A percentile compares a stretch with the other conserved stretches of the same genome.
Conservation (phyloP, 768 basidiomycete species). For the Boletus pseudo-olivaceus region DNA sequence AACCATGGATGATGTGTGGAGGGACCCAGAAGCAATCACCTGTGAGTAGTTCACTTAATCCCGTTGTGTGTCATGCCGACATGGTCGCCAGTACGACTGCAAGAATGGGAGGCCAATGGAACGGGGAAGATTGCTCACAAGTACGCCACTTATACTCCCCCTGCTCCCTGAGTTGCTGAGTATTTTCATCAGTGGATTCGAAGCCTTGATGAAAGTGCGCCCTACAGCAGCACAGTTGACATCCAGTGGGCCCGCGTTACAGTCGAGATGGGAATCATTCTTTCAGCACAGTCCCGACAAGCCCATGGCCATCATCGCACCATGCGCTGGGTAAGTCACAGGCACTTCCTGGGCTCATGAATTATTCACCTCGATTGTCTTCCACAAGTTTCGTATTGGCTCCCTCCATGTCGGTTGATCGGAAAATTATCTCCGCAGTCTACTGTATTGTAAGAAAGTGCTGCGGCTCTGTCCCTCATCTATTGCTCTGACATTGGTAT, state of each 20-base stretch:
- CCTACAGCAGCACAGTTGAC: constrained; percentile 49
- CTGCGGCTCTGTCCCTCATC: not conserved
- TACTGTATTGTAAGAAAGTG: constrained; percentile 19
- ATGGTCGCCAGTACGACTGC: constrained; percentile 21
- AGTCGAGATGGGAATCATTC: constrained; percentile 47
- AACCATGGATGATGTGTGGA: constrained; percentile 48
- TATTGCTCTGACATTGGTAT: not conserved
- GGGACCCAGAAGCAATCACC: constrained; percentile 33
- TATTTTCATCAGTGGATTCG: constrained; percentile 41
- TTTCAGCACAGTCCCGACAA: constrained; percentile 55
- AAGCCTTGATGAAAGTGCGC: constrained; percentile 53
- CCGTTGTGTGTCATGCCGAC: not conserved
- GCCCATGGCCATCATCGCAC: constrained; percentile 44
- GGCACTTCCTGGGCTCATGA: not conserved
- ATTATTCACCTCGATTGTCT: not conserved
- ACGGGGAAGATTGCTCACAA: constrained; percentile 52
- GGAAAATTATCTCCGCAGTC: constrained; percentile 28
- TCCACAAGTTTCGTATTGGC: constrained; percentile 25
- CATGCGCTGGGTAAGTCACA: constrained; percentile 37
- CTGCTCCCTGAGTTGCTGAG: not conserved
- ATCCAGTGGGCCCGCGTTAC: constrained; percentile 43
- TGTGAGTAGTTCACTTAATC: constrained; percentile 30
- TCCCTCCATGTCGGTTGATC: constrained; percentile 2
- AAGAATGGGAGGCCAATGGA: constrained; percentile 36
- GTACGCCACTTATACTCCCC: constrained; percentile 29